Percentiles rank a stretch among this genome's conserved stretches.
These are phyloP conservation scores for Ogataea polymorpha DNA, from an alignment of 805 yeast genomes.

Conservation along the genomic window DNA sequence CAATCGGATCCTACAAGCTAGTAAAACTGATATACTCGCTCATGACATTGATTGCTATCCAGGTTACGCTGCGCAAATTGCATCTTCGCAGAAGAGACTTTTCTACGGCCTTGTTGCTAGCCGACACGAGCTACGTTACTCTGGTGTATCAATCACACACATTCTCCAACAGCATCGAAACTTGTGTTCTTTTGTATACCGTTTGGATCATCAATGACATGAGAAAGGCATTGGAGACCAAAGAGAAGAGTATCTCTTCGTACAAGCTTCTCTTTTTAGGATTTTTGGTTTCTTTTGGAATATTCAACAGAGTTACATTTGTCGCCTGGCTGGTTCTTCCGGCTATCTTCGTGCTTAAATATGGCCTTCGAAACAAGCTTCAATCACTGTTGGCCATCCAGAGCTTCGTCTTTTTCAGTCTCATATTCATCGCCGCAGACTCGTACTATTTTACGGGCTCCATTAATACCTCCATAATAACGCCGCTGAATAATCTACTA, in stretches of 20 bases:
- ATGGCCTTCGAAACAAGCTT: slow-evolving; percentile 35
- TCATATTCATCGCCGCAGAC: slow-evolving; percentile 48
- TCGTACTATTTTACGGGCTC: slow-evolving; percentile 36
- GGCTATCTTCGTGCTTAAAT: slow-evolving; percentile 41
- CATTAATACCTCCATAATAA: slow-evolving; percentile 39
- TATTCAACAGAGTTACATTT: slow-evolving; percentile 84
- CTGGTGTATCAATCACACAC: slow-evolving; percentile 81
- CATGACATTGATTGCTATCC: slow-evolving; percentile 32
- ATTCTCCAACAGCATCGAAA: slow-evolving; percentile 85
- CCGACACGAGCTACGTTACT: slow-evolving; percentile 64
- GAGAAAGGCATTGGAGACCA: slow-evolving; percentile 12
- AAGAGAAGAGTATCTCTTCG: not conserved
- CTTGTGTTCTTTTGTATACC: slow-evolving; percentile 47
- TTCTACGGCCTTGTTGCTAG: slow-evolving; percentile 43
- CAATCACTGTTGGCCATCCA: slow-evolving; percentile 34
- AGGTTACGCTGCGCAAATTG: slow-evolving; percentile 29
- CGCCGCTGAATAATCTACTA: slow-evolving; percentile 74
- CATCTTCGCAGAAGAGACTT: slow-evolving; percentile 35
- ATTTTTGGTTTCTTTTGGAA: slow-evolving; percentile 58
- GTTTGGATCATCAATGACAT: slow-evolving; percentile 45
- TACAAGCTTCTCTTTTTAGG: slow-evolving; percentile 32
- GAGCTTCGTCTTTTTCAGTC: slow-evolving; percentile 37
- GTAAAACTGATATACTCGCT: slow-evolving; percentile 46
- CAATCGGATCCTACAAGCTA: slow-evolving; percentile 45
- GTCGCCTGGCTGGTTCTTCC: slow-evolving; percentile 73